Conservation (phyloP, 2,329 filamentous ascomycete genomes). For the Aspergillus spinulosporus region DNA sequence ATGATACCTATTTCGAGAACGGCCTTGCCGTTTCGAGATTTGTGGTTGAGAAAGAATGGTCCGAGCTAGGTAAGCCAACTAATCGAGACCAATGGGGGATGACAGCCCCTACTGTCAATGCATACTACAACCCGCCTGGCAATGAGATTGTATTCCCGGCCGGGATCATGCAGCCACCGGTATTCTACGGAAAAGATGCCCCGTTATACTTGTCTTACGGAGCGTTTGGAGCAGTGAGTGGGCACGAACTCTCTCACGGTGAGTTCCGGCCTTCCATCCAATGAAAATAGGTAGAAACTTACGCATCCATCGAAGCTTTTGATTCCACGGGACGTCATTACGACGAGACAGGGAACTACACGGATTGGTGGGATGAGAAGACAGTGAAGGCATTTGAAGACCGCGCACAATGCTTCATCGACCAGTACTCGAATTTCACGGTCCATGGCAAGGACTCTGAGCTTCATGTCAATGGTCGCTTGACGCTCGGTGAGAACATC, state of each 20-base stretch:
- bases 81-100: slow-evolving; percentile 63
- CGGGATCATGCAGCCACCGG: slow-evolving; percentile 68
- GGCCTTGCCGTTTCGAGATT: slow-evolving; percentile 54
- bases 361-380: slow-evolving; percentile 65
- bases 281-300: not conserved
- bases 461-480: slow-evolving; percentile 62
- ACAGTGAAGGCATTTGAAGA: slow-evolving; percentile 61
- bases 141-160: slow-evolving; percentile 71
- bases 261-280: slow-evolving; percentile 16
- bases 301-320: slow-evolving; percentile 51
- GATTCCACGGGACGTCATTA: slow-evolving; percentile 66
- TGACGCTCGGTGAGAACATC: slow-evolving; percentile 70
- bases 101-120: slow-evolving; percentile 63
- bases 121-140: slow-evolving; percentile 64
- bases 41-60: slow-evolving; percentile 54
- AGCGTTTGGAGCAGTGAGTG: slow-evolving; percentile 66
- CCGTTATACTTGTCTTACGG: slow-evolving; percentile 68
- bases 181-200: slow-evolving; percentile 61
- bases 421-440: slow-evolving; percentile 66
- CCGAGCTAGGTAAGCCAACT: slow-evolving; percentile 59
- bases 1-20: slow-evolving; percentile 60
- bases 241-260: slow-evolving; percentile 67
- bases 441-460: slow-evolving; percentile 58
- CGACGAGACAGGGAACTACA: slow-evolving; percentile 64
- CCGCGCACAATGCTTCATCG: slow-evolving; percentile 64